phyloP scores from a whole-genome alignment of 495 filamentous ascomycete genomes.

The Bathelium albidoporum region DNA sequence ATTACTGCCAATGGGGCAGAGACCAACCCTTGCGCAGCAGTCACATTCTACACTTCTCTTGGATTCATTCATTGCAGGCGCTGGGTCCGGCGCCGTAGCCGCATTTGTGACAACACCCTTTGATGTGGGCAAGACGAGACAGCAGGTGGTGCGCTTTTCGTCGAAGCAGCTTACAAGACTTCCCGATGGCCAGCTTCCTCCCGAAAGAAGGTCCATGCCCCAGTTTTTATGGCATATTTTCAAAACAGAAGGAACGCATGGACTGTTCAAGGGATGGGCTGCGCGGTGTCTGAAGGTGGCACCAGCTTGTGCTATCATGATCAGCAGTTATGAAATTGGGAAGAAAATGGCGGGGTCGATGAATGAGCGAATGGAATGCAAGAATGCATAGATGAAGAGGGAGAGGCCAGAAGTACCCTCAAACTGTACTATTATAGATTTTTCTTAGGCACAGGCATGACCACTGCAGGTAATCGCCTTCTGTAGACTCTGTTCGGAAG shows the following conservation, averaged over 20 bases:
- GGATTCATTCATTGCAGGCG: slow-evolving; percentile 83
- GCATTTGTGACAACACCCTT: slow-evolving; percentile 91
- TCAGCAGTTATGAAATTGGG: slow-evolving; percentile 90
- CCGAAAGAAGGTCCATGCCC: slow-evolving; percentile 65
- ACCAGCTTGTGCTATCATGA: slow-evolving; percentile 99
- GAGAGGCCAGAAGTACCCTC: background rate
- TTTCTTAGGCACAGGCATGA: background rate
- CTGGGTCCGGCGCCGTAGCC: slow-evolving; percentile 68
- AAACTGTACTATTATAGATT: background rate
- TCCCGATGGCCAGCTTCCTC: slow-evolving; percentile 32
- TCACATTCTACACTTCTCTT: slow-evolving; percentile 63
- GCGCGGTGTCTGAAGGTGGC: slow-evolving; percentile 89
- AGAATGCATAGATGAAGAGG: background rate
- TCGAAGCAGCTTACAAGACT: slow-evolving; percentile 32
- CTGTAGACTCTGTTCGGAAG: background rate
- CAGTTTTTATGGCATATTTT: slow-evolving; percentile 82
- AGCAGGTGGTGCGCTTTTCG: slow-evolving; percentile 61
- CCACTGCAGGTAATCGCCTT: no score
- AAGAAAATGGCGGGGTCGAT: slow-evolving; percentile 75
- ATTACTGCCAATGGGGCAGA: background rate
- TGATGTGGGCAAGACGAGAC: slow-evolving; percentile 92
- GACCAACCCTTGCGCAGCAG: slow-evolving; percentile 22
- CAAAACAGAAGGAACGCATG: slow-evolving; percentile 64
- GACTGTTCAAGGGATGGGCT: slow-evolving; percentile 82
- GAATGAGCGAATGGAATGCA: slow-evolving; percentile 49